phyloP scores from a whole-genome alignment of 2,329 filamentous ascomycete genomes.

The Tolypocladium endophyticum region DNA sequence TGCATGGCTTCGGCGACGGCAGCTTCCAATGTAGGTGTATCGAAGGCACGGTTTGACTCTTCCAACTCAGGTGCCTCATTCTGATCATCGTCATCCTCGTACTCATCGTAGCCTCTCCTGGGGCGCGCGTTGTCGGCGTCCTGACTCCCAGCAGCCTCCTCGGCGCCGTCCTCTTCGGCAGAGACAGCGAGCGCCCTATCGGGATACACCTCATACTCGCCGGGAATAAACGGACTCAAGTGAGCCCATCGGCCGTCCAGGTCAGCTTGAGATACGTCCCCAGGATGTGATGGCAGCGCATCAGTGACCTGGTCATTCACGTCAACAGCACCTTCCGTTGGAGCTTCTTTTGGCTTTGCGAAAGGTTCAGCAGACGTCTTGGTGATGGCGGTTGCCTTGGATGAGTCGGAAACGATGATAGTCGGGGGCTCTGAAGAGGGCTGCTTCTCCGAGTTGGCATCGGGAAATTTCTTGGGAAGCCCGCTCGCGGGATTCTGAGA shows the following conservation, averaged over 20 bases:
- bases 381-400: background rate
- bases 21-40: conserved; percentile 27
- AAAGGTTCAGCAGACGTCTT: background rate
- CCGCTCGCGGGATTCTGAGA: background rate
- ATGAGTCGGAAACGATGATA: background rate
- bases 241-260: conserved; percentile 24
- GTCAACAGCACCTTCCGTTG: background rate
- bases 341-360: too few relatives aligned
- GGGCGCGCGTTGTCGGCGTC: conserved; percentile 15
- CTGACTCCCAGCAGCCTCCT: conserved; percentile 6
- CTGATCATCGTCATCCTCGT: conserved; percentile 21
- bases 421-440: background rate
- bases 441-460: background rate
- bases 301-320: background rate
- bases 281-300: conserved; percentile 1
- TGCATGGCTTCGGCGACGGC: conserved; percentile 27
- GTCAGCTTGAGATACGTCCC: conserved; percentile 16
- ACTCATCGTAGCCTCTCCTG: conserved; percentile 5
- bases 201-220: conserved; percentile 27
- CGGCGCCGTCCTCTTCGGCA: background rate
- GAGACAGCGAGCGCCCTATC: background rate
- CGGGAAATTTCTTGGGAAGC: too few relatives aligned
- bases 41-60: conserved; percentile 24
- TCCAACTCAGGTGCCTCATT: conserved; percentile 21
- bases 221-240: conserved; percentile 29